Conservation (phyloP, 495 filamentous ascomycete species). For the Hyaloscypha hepaticicola region DNA sequence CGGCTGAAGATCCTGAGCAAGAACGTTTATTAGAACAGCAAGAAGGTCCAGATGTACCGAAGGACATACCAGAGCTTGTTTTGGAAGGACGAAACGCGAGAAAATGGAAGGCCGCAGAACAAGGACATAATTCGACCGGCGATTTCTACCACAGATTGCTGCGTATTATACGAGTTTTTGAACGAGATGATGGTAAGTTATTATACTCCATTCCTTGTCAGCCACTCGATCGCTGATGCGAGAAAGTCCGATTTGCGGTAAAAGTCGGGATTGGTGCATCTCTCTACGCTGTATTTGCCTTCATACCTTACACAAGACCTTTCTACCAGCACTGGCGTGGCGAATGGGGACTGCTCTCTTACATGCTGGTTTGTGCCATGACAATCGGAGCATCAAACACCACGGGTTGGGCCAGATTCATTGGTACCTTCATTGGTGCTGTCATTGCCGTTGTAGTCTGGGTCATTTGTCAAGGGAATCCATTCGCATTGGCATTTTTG, state of each 20-base stretch:
- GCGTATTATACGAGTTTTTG: conserved; percentile 41
- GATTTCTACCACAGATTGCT: conserved; percentile 40
- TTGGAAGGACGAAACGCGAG: conserved; percentile 42
- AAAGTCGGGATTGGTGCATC: conserved; percentile 91
- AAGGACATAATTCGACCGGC: conserved; percentile 36
- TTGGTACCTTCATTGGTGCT: conserved; percentile 85
- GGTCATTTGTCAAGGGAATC: conserved; percentile 69
- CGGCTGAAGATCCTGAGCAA: conserved; percentile 27
- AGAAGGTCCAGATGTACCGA: conserved; percentile 40
- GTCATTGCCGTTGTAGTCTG: conserved; percentile 72
- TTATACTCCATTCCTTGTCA: not conserved
- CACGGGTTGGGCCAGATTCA: conserved; percentile 79
- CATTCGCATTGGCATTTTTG: conserved; percentile 67
- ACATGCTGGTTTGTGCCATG: conserved; percentile 98
- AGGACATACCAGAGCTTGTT: conserved; percentile 47
- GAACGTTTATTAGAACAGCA: conserved; percentile 26
- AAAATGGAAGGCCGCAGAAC: conserved; percentile 41
- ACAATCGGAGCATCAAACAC: conserved; percentile 94
- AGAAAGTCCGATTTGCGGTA: conserved; percentile 64
- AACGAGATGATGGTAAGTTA: conserved; percentile 50
- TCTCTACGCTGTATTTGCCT: conserved; percentile 83
- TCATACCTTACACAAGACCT: conserved; percentile 72
- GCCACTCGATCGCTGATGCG: conserved; percentile 33
- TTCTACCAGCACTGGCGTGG: conserved; percentile 87
- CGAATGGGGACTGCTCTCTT: conserved; percentile 94